Percentiles rank a stretch among this genome's conserved stretches.
phyloP scores from a whole-genome alignment of 192 early-diverging fungal species.

The Irineochytrium annulatum region DNA sequence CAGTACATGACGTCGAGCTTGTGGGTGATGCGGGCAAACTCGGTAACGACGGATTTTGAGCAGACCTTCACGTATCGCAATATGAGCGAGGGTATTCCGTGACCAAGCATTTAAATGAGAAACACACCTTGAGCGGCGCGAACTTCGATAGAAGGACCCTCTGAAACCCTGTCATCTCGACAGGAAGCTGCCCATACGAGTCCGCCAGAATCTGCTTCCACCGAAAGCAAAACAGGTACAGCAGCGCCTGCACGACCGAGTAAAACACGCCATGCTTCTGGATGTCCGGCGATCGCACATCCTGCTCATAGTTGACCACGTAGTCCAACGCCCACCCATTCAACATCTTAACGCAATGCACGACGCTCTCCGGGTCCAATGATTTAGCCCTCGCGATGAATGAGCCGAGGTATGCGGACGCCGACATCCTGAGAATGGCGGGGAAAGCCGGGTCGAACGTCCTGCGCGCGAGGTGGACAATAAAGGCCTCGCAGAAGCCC shows the following conservation, averaged over 20 bases:
- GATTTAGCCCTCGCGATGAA: conserved; percentile 85
- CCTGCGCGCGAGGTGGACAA: conserved; percentile 68
- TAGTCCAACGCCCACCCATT: conserved; percentile 63
- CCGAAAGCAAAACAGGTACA: conserved; percentile 94
- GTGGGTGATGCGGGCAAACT: conserved; percentile 81
- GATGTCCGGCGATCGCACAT: conserved; percentile 45
- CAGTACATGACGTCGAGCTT: conserved; percentile 81
- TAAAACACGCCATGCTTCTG: conserved; percentile 79
- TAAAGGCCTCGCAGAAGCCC: conserved; percentile 71
- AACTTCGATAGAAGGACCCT: conserved; percentile 73
- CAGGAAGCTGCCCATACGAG: conserved; percentile 30
- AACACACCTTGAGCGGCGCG: too few relatives aligned
- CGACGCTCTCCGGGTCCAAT: conserved; percentile 59
- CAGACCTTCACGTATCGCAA: conserved; percentile 53
- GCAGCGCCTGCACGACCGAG: conserved; percentile 75
- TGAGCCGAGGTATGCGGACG: conserved; percentile 79
- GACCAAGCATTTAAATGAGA: too few relatives aligned
- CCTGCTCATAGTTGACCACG: conserved; percentile 61
- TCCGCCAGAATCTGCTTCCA: conserved; percentile 73
- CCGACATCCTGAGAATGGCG: conserved; percentile 64
- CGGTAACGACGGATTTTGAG: conserved; percentile 68
- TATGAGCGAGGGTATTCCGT: too few relatives aligned
- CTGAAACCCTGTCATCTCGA: conserved; percentile 59
- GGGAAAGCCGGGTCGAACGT: conserved; percentile 57
- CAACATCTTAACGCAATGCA: conserved; percentile 63